phyloP scores from a whole-genome alignment of 2,329 filamentous ascomycete species.

The Alternaria sp. region DNA sequence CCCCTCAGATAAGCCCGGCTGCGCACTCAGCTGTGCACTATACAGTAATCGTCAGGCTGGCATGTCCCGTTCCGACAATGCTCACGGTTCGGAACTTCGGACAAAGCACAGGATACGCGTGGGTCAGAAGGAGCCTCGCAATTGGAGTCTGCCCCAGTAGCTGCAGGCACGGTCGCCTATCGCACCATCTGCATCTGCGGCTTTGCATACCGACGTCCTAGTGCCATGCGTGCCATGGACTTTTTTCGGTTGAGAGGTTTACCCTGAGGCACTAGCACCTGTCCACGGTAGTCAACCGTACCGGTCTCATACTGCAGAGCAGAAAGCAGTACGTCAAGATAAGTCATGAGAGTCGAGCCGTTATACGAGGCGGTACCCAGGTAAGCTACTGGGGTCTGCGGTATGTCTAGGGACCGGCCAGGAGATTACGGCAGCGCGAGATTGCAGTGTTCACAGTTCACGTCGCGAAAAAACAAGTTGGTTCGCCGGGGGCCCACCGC shows the following conservation, averaged over 20 bases:
- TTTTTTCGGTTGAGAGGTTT: constrained; percentile 8
- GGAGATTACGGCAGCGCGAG: constrained; percentile 20
- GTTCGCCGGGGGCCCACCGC: constrained; percentile 18
- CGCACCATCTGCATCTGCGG: constrained; percentile 1
- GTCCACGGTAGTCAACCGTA: neutral
- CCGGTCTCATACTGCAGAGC: neutral
- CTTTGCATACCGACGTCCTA: constrained; percentile 8
- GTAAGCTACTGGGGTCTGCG: constrained; percentile 2
- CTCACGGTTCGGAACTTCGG: constrained; percentile 7
- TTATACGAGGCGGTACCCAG: constrained; percentile 11
- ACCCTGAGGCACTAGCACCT: constrained; percentile 3
- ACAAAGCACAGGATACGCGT: constrained; percentile 18
- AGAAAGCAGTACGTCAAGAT: constrained; percentile 5
- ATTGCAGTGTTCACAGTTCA: constrained; percentile 28
- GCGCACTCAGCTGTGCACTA: neutral
- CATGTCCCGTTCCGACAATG: constrained; percentile 2
- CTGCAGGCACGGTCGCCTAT: constrained; percentile 7
- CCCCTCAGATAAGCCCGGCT: constrained; percentile 8
- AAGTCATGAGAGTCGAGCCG: neutral
- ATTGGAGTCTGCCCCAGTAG: constrained; percentile 19
- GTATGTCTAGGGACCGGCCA: constrained; percentile 15
- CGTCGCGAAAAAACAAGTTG: constrained; percentile 28
- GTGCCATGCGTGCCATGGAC: constrained; percentile 3
- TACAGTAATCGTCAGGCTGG: neutral
- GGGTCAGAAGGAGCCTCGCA: constrained; percentile 20